Conservation (phyloP, 73 alveolate genomes). For the Paramecium sexaurelia region DNA sequence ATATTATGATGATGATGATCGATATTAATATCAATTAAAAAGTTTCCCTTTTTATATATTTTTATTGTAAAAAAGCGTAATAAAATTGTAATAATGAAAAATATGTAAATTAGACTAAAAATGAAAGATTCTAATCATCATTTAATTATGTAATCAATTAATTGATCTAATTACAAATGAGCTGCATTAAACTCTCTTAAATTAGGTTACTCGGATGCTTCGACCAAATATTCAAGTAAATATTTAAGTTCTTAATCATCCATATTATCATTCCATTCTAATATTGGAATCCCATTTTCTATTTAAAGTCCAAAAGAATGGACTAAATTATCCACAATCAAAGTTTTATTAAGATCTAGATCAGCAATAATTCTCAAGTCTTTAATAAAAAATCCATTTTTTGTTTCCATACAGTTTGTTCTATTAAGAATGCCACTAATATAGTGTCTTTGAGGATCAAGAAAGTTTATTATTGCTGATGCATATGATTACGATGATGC, state of each 20-base stretch:
- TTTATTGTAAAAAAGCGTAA: no score
- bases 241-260: constrained; percentile 80
- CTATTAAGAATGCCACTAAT: constrained; percentile 77
- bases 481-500: constrained; percentile 84
- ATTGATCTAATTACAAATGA: no score
- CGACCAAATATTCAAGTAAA: constrained; percentile 71
- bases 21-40: no score
- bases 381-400: constrained; percentile 80
- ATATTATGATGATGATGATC: no score
- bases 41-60: no score
- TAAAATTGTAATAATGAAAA: no score
- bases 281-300: constrained; percentile 85
- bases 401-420: constrained; percentile 79
- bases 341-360: constrained; percentile 77
- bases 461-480: constrained; percentile 76
- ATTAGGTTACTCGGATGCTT: neutral
- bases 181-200: constrained; percentile 26
- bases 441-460: constrained; percentile 72
- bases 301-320: constrained; percentile 87
- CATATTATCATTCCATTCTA: constrained; percentile 76
- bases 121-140: no score
- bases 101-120: no score
- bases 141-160: no score
- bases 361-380: constrained; percentile 74
- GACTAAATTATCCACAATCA: constrained; percentile 93